These are phyloP conservation scores for Phytophthora fragariaefolia DNA, from an alignment of 352 stramenopile species.

Conservation along the genomic window DNA sequence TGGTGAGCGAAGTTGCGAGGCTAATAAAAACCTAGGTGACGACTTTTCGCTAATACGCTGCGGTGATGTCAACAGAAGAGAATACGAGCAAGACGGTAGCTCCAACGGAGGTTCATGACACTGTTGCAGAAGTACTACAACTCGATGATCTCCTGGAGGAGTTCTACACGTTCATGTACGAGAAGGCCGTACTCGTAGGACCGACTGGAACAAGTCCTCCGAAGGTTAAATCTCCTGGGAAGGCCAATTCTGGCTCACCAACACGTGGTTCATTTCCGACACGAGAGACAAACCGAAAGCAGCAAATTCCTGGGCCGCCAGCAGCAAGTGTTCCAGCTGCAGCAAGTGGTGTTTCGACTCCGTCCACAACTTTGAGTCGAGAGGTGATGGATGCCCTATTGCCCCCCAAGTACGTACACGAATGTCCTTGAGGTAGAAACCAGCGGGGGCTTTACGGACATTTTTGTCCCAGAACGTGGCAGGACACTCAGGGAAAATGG, in stretches of 20 bases:
- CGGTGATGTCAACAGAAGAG: conserved; percentile 6
- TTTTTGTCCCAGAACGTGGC: conserved; percentile 54
- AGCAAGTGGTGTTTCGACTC: background rate
- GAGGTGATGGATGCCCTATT: conserved; percentile 77
- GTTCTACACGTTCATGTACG: conserved; percentile 74
- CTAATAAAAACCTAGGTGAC: conserved; percentile 5
- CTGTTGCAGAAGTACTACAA: conserved; percentile 18
- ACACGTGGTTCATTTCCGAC: conserved; percentile 34
- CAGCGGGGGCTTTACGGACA: too few relatives aligned
- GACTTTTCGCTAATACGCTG: conserved; percentile 19
- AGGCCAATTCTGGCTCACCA: conserved; percentile 21
- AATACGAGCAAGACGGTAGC: background rate
- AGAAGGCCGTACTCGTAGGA: conserved; percentile 53
- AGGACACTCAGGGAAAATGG: conserved; percentile 63
- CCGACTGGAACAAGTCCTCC: conserved; percentile 36
- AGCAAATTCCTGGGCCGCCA: conserved; percentile 9
- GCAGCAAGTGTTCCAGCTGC: conserved; percentile 21
- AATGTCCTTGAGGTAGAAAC: background rate
- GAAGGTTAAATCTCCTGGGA: conserved; percentile 28
- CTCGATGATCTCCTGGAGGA: conserved; percentile 49
- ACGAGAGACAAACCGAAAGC: conserved; percentile 16
- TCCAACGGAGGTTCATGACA: background rate
- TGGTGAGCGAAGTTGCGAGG: background rate
- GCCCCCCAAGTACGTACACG: conserved; percentile 59
- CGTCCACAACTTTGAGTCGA: conserved; percentile 33